Percentiles rank a stretch among this genome's conserved stretches.
Conservation (phyloP, 345 rosid species). For the Acer campestre region DNA sequence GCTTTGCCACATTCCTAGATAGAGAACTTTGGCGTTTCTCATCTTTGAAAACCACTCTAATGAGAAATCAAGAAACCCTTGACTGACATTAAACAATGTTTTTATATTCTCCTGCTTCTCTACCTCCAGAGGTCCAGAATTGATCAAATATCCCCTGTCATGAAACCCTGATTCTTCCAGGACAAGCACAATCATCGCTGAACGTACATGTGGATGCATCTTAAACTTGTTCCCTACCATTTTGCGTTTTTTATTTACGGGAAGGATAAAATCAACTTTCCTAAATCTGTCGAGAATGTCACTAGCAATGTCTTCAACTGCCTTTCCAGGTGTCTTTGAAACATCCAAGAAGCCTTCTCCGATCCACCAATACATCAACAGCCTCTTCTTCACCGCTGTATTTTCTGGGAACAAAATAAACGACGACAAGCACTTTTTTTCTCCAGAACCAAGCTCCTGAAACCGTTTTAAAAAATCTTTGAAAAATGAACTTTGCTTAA, state of each 20-base stretch:
- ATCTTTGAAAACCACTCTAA: slow-evolving; percentile 30
- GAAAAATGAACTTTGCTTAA: no score
- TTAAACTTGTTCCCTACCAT: slow-evolving; percentile 30
- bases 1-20: slow-evolving; percentile 45
- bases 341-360: slow-evolving; percentile 42
- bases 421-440: slow-evolving; percentile 31
- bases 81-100: slow-evolving; percentile 34
- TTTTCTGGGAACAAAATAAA: slow-evolving; percentile 53
- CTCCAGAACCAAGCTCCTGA: no score
- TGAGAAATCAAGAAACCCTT: slow-evolving; percentile 27
- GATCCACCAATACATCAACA: slow-evolving; percentile 57
- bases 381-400: slow-evolving; percentile 44
- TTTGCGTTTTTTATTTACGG: slow-evolving; percentile 34
- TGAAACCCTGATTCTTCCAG: background rate
- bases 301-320: slow-evolving; percentile 12
- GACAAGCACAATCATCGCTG: slow-evolving; percentile 34
- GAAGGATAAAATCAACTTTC: no score
- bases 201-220: slow-evolving; percentile 48
- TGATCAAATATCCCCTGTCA: slow-evolving; percentile 48
- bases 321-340: no score
- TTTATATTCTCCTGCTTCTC: background rate
- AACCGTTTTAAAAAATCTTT: no score
- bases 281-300: slow-evolving; percentile 21
- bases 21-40: slow-evolving; percentile 28
- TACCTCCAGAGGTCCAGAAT: background rate